Evolutionary conservation across 2,329 filamentous ascomycete species (phyloP).

Genomic region (Pyrenophora tritici-repentis): DNA sequence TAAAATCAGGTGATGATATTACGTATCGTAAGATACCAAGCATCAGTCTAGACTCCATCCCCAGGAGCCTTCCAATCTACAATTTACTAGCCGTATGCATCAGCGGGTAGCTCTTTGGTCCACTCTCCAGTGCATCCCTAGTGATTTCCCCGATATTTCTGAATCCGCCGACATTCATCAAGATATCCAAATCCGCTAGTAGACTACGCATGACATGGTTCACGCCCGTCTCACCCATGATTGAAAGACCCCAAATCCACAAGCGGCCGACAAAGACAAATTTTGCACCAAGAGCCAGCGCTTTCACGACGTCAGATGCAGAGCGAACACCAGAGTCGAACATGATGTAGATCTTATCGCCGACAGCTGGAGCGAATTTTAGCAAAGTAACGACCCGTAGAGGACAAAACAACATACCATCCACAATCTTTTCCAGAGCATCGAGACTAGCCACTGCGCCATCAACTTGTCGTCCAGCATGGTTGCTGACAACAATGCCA

Average conservation of each 20-base stretch:
- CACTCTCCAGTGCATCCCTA: constrained; percentile 38
- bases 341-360: constrained; percentile 59
- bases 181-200: constrained; percentile 65
- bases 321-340: constrained; percentile 65
- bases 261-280: constrained; percentile 66
- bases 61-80: constrained; percentile 6
- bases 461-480: constrained; percentile 70
- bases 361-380: constrained; percentile 48
- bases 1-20: too few relatives aligned
- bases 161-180: constrained; percentile 64
- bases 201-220: constrained; percentile 66
- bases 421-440: constrained; percentile 63
- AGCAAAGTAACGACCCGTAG: not conserved
- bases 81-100: constrained; percentile 32
- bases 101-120: constrained; percentile 29
- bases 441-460: constrained; percentile 64
- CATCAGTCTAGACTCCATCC: too few relatives aligned
- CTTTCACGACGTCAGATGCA: constrained; percentile 64
- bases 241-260: constrained; percentile 64
- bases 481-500: constrained; percentile 72
- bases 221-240: constrained; percentile 65
- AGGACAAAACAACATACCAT: constrained; percentile 43
- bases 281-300: constrained; percentile 64
- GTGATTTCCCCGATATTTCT: constrained; percentile 60
- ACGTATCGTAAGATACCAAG: too few relatives aligned